Evolutionary conservation across 768 basidiomycete genomes (phyloP), one percentile per base, ranked within the genome.

Genomic region (Leccinum incarnatum): DNA sequence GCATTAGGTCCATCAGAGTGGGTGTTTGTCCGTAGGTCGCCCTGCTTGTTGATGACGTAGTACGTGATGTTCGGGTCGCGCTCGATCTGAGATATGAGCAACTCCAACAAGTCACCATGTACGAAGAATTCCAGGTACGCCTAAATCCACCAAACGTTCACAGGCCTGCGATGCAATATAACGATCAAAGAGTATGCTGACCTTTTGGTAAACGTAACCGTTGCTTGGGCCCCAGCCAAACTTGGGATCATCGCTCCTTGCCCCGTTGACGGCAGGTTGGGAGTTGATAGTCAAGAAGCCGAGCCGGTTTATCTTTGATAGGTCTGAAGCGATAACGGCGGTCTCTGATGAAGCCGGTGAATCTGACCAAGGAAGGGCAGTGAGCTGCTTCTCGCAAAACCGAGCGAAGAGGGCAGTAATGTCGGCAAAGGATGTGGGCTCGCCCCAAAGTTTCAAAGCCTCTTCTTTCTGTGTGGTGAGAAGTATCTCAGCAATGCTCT

Each of bases 231-330:
- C 95, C 95, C 95, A 98, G 14, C 95, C 95, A 69, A 91, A 89
- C 5, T 85, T 78, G 62, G 86, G 85, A 74, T 98, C 89, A 55
- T 92, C 88, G 67, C 93, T 95, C 61, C 81, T 78, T 9, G 82
- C 90, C 50, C 94, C 95, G 68, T 96, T 92, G 30, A 98, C 95
- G 3, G 94, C 95, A 10, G 95, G 95, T 72, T 98, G 95, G 23
- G 93, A 95, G 75, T 98, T 98, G 78, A 98, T 98, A 1, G 94
- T 98, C 65, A 98, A 75, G 80, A 95, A 99, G 2, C 97, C 97
- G 17, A 92, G 76, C 54, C 86, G 82, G 72, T 98, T 99, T 79
- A 98, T 85, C 71, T 83, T 83, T 37, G 91, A 84, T 4, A 99
- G 82, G 62, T 90, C 83, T 46, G 80, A 74, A 9, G 91, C 77